Conservation (phyloP, 805 yeast species). For the Candida xiaguanensis region DNA sequence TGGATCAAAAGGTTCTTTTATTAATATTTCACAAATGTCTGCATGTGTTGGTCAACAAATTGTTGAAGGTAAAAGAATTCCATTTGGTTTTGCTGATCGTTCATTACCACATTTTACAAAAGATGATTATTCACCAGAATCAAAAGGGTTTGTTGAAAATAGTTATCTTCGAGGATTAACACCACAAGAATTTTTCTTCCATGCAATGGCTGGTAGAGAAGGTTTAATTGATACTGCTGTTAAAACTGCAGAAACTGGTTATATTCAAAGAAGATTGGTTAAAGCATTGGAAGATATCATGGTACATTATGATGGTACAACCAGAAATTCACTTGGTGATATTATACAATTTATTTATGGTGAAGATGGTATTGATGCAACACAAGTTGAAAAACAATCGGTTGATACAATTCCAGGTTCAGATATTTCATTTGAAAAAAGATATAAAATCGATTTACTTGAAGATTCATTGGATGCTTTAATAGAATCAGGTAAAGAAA, state of each 20-base stretch:
- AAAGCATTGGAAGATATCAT: conserved; percentile 95
- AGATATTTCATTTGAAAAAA: conserved; percentile 72
- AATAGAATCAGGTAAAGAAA: conserved; percentile 86
- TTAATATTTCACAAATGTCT: conserved; percentile 98
- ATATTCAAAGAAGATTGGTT: conserved; percentile 95
- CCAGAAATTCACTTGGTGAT: conserved; percentile 96
- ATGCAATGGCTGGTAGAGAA: conserved; percentile 99
- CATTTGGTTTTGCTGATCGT: conserved; percentile 95
- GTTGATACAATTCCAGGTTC: conserved; percentile 95
- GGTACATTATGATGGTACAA: conserved; percentile 98
- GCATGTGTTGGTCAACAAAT: conserved; percentile 99
- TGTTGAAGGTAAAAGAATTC: conserved; percentile 99
- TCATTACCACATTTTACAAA: conserved; percentile 96
- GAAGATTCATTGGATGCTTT: conserved; percentile 61
- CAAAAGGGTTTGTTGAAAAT: conserved; percentile 96
- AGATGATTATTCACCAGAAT: conserved; percentile 98
- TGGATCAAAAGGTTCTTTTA: conserved; percentile 98
- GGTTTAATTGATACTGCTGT: conserved; percentile 99
- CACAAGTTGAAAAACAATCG: conserved; percentile 95
- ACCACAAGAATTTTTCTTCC: conserved; percentile 98
- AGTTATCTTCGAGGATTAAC: conserved; percentile 96
- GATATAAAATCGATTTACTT: conserved; percentile 85
- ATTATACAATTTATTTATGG: conserved; percentile 95
- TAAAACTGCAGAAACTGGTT: conserved; percentile 98
- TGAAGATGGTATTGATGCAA: conserved; percentile 98